Evolutionary conservation across 805 yeast genomes (phyloP).

Genomic region (Kluyveromyces lactis): DNA sequence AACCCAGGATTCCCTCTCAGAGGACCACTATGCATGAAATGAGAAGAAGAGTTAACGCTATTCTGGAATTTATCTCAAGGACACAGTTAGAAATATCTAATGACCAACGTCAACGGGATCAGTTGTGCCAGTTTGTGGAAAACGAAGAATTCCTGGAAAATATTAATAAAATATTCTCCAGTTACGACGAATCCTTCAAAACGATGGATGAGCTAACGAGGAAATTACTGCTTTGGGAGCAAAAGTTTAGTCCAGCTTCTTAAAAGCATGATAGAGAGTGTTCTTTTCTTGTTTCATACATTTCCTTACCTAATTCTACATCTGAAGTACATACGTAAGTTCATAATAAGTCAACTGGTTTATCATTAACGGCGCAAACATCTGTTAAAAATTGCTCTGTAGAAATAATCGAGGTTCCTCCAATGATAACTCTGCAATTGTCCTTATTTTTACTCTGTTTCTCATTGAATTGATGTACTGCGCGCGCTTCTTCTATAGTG

Average conservation of each 20-base stretch:
- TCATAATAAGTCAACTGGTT: constrained; percentile 12
- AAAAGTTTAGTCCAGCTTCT: constrained; percentile 34
- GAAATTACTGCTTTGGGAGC: constrained; percentile 71
- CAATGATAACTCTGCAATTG: constrained; percentile 63
- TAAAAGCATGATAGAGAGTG: neutral
- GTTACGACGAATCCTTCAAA: constrained; percentile 50
- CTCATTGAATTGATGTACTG: constrained; percentile 62
- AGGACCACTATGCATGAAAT: constrained; percentile 72
- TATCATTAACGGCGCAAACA: constrained; percentile 21
- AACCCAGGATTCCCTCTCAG: constrained; percentile 75
- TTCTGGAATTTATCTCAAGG: constrained; percentile 81
- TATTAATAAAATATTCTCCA: constrained; percentile 37
- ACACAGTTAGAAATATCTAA: constrained; percentile 76
- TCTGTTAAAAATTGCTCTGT: constrained; percentile 28
- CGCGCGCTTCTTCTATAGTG: constrained; percentile 85
- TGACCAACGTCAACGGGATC: constrained; percentile 55
- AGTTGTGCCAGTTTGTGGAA: constrained; percentile 39
- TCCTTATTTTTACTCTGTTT: constrained; percentile 33
- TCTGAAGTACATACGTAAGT: neutral
- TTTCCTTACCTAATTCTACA: constrained; percentile 7
- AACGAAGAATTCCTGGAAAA: constrained; percentile 32
- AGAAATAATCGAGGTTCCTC: constrained; percentile 60
- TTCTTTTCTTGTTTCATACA: neutral
- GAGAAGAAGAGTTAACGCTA: constrained; percentile 82
- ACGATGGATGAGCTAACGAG: constrained; percentile 69